A percentile compares a stretch with the other conserved stretches of the same genome.
phyloP scores from a whole-genome alignment of 345 rosid genomes.

The Ceriops tagal region DNA sequence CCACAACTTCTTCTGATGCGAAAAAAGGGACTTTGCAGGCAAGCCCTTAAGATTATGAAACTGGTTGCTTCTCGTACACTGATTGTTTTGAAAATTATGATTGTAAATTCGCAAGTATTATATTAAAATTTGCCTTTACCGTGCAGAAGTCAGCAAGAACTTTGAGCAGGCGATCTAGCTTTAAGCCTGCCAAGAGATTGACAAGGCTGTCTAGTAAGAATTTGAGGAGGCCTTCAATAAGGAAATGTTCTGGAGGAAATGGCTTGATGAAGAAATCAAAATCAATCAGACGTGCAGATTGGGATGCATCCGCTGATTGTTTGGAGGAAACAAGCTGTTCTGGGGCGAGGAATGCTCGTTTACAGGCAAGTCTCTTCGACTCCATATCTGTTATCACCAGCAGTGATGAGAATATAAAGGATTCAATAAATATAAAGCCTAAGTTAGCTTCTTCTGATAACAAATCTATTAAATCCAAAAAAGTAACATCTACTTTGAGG shows the following conservation, averaged over 20 bases:
- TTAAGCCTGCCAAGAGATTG: conserved; percentile 39
- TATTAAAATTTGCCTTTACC: conserved; percentile 3
- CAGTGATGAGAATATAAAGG: conserved; percentile 3
- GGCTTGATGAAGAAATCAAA: conserved; percentile 41
- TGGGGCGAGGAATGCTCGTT: conserved; percentile 17
- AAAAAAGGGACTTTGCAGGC: conserved; percentile 40
- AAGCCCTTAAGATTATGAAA: conserved; percentile 5
- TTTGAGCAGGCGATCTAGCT: conserved; percentile 34
- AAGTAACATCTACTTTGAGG: conserved; percentile 33
- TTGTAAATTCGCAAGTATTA: not conserved
- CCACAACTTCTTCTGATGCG: conserved; percentile 28
- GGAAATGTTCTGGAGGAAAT: conserved; percentile 38
- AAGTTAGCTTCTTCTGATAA: conserved; percentile 29
- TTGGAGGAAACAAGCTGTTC: conserved; percentile 9
- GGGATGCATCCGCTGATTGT: conserved; percentile 8
- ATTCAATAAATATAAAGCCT: conserved; percentile 3
- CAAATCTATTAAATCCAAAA: conserved; percentile 25
- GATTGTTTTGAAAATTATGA: not conserved
- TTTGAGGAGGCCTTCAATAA: conserved; percentile 44
- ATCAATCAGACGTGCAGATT: conserved; percentile 33
- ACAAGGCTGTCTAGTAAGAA: conserved; percentile 48
- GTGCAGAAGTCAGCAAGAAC: conserved; percentile 42
- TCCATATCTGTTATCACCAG: conserved; percentile 20
- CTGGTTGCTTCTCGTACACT: not conserved
- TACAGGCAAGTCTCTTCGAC: conserved; percentile 23